These are phyloP conservation scores for Avena sativa DNA, from an alignment of 176 grass and related monocot species.

Conservation along the genomic window DNA sequence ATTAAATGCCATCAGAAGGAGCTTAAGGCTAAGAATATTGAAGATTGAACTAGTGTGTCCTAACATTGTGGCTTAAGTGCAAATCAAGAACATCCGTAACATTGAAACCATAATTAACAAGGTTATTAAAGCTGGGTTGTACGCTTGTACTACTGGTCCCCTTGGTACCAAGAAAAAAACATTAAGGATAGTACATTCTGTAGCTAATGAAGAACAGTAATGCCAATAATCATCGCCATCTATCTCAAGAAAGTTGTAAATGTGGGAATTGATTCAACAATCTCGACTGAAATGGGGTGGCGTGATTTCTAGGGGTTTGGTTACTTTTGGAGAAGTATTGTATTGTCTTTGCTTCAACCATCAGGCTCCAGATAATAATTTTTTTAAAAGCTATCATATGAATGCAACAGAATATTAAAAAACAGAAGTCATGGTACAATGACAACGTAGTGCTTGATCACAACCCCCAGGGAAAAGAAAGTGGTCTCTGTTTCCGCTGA, in stretches of 20 bases:
- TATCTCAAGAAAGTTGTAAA: constrained; percentile 2
- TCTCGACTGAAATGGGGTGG: background rate
- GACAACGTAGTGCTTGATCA: constrained; percentile 39
- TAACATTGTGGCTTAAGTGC: constrained; percentile 9
- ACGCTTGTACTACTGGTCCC: background rate
- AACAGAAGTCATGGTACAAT: background rate
- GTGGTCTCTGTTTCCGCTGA: background rate
- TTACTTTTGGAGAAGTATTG: background rate
- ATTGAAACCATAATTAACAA: background rate
- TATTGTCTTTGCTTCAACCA: constrained; percentile 25
- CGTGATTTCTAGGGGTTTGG: background rate
- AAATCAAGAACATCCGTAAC: constrained; percentile 12
- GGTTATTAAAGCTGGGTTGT: background rate
- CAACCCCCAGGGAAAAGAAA: constrained; percentile 3
- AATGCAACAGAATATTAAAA: background rate
- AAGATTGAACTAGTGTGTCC: background rate
- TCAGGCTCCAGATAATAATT: constrained; percentile 15
- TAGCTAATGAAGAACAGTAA: constrained; percentile 15
- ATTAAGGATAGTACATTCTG: background rate
- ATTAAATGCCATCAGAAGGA: background rate
- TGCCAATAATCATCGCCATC: background rate
- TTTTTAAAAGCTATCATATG: background rate
- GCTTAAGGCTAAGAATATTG: background rate
- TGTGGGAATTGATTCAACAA: background rate
- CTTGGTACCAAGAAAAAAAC: background rate